Conservation (phyloP, 2,329 filamentous ascomycete species). For the Neonectria hederae region DNA sequence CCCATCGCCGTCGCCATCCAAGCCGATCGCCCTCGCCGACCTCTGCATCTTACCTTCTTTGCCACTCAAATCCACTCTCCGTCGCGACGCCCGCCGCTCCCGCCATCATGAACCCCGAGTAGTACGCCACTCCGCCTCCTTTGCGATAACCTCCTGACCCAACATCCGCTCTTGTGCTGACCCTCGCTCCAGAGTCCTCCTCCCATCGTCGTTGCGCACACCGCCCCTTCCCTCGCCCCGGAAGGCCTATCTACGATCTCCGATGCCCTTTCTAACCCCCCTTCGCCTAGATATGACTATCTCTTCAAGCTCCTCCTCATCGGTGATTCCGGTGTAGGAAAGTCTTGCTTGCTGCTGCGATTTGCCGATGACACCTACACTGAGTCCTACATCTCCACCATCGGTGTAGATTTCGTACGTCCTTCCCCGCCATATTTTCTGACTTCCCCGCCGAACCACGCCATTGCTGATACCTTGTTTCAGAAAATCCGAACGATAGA, state of each 20-base stretch:
- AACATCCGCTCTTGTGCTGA: slow-evolving; percentile 36
- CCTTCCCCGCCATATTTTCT: not conserved
- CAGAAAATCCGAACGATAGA: slow-evolving; percentile 99
- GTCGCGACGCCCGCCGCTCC: slow-evolving; percentile 32
- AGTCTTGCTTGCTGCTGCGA: slow-evolving; percentile 97
- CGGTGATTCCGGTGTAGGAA: slow-evolving; percentile 99
- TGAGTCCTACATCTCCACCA: slow-evolving; percentile 99
- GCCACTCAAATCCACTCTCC: slow-evolving; percentile 22
- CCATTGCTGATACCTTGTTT: slow-evolving; percentile 28
- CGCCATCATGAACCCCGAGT: slow-evolving; percentile 90
- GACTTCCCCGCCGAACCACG: slow-evolving; percentile 3
- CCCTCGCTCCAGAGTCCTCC: slow-evolving; percentile 40
- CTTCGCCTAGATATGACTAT: slow-evolving; percentile 89
- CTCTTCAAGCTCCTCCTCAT: slow-evolving; percentile 99
- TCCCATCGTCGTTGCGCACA: slow-evolving; percentile 18
- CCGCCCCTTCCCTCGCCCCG: slow-evolving; percentile 4
- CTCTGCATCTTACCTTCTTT: slow-evolving; percentile 12
- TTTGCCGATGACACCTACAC: slow-evolving; percentile 99
- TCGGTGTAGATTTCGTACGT: slow-evolving; percentile 98
- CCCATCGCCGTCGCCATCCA: slow-evolving; percentile 31
- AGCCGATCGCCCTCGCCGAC: slow-evolving; percentile 11
- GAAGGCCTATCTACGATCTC: slow-evolving; percentile 14
- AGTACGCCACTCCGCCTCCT: slow-evolving; percentile 66
- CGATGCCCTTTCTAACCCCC: slow-evolving; percentile 39
- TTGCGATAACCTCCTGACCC: slow-evolving; percentile 46